A percentile compares a stretch with the other conserved stretches of the same genome.
Conservation (phyloP, 2,329 filamentous ascomycete genomes). For the Beauveria sp. region DNA sequence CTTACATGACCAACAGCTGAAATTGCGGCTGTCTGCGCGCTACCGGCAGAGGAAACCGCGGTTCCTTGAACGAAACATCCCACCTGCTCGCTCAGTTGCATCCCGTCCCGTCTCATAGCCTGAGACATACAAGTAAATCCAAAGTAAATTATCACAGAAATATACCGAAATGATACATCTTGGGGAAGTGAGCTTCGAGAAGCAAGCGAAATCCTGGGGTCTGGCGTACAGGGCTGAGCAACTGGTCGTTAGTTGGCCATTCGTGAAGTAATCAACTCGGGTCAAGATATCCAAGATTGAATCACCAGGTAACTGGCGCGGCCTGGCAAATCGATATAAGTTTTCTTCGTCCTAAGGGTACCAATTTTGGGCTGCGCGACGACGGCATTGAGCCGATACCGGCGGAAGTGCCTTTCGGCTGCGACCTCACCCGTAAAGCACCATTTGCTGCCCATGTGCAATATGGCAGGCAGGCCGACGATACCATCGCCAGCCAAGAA, state of each 20-base stretch:
- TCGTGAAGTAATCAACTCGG: not conserved
- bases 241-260: not conserved
- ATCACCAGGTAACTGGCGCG: not conserved
- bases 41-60: not conserved
- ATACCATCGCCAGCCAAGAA: not conserved
- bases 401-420: conserved; percentile 7
- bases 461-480: not conserved
- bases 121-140: not conserved
- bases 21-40: not conserved
- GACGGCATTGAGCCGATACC: conserved; percentile 5
- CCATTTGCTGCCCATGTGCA: not conserved
- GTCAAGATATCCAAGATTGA: not conserved
- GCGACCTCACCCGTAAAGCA: conserved; percentile 1
- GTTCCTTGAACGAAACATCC: not conserved
- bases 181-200: not conserved
- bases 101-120: not conserved
- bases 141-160: not conserved
- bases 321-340: not conserved
- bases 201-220: not conserved
- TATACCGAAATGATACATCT: not conserved
- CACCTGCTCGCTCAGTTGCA: not conserved
- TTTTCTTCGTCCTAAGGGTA: not conserved
- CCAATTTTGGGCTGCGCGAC: conserved; percentile 1
- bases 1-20: not conserved
- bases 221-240: not conserved